These are phyloP conservation scores for Tricholoma bakamatsutake DNA, from an alignment of 768 basidiomycete species.

Conservation along the genomic window DNA sequence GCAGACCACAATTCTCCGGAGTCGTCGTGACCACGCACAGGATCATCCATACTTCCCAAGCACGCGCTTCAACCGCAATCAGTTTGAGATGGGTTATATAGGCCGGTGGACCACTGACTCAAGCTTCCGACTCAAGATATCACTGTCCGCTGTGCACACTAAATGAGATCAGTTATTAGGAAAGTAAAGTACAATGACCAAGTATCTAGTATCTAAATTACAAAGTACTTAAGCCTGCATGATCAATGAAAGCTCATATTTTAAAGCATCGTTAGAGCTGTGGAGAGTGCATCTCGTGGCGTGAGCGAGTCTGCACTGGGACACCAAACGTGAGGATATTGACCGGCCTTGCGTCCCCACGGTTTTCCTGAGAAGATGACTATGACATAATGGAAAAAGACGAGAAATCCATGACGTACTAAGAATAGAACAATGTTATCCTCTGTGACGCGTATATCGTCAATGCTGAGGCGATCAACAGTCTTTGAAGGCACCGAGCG, in stretches of 20 bases:
- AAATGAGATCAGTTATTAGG: not conserved
- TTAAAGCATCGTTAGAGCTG: constrained; percentile 1
- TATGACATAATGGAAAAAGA: constrained; percentile 1
- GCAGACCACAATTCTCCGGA: too few species aligned
- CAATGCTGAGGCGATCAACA: constrained; percentile 39
- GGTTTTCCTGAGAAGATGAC: constrained; percentile 27
- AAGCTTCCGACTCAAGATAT: not conserved
- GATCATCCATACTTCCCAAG: too few species aligned
- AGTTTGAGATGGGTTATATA: too few species aligned
- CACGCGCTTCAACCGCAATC: too few species aligned
- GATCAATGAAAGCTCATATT: not conserved
- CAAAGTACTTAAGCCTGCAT: not conserved
- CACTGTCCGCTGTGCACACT: not conserved
- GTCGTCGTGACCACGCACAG: too few species aligned
- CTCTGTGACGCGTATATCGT: constrained; percentile 50
- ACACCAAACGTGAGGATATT: constrained; percentile 44
- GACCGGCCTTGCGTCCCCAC: constrained; percentile 32
- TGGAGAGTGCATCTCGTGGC: constrained; percentile 21
- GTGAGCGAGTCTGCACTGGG: constrained; percentile 16
- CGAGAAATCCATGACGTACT: constrained; percentile 27
- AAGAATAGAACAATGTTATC: constrained; percentile 55
- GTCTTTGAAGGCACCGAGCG: constrained; percentile 40
- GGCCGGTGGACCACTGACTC: not conserved
- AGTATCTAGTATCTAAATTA: not conserved
- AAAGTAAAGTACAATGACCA: not conserved